These are phyloP conservation scores for Daldinia childiae DNA, from an alignment of 495 filamentous ascomycete species.

Conservation along the genomic window DNA sequence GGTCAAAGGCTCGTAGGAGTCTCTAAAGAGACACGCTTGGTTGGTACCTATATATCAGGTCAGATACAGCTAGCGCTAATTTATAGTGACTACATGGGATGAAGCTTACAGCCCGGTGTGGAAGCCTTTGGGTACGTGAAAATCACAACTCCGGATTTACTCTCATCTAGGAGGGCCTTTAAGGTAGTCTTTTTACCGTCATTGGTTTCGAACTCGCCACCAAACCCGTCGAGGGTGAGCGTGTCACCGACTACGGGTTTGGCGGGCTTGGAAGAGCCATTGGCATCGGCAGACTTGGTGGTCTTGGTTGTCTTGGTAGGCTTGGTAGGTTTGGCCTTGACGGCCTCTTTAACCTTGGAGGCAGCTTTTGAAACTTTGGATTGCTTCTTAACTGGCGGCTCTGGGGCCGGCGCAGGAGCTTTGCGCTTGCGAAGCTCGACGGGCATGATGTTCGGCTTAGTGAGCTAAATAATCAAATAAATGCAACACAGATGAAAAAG, in stretches of 20 bases:
- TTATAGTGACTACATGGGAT: conserved; percentile 13
- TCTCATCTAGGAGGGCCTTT: conserved; percentile 78
- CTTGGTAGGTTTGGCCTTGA: conserved; percentile 50
- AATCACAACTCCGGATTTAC: conserved; percentile 85
- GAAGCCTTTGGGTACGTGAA: conserved; percentile 97
- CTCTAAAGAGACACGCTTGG: conserved; percentile 93
- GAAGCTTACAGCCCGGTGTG: conserved; percentile 88
- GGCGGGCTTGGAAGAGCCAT: conserved; percentile 44
- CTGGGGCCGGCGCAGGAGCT: conserved; percentile 64
- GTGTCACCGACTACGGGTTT: conserved; percentile 57
- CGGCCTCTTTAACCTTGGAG: conserved; percentile 56
- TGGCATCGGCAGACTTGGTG: conserved; percentile 49
- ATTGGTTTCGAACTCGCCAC: conserved; percentile 84
- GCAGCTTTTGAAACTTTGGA: conserved; percentile 55
- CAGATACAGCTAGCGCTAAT: conserved; percentile 32
- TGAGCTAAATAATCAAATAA: conserved; percentile 25
- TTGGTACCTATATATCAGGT: conserved; percentile 73
- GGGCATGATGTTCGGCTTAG: conserved; percentile 53
- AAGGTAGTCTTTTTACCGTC: conserved; percentile 82
- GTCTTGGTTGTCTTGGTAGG: conserved; percentile 50
- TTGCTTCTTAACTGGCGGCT: conserved; percentile 64
- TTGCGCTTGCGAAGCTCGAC: conserved; percentile 81
- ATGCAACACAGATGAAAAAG: conserved; percentile 7
- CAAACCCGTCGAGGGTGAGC: conserved; percentile 75
- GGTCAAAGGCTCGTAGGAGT: conserved; percentile 78